Conservation (phyloP, 345 rosid genomes). For the Brassica incana region DNA sequence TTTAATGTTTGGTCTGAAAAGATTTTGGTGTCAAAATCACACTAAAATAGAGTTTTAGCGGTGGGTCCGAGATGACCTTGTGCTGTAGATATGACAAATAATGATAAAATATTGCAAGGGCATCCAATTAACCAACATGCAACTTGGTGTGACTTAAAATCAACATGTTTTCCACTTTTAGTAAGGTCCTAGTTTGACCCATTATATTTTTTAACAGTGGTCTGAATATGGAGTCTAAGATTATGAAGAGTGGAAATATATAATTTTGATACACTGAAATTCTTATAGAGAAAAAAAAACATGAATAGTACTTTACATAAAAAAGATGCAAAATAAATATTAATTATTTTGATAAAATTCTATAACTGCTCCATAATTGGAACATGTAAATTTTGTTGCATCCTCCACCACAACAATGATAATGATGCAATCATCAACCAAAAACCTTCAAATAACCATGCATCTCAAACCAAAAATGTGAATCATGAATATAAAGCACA, state of each 20-base stretch:
- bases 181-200: too few relatives aligned
- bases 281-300: background rate
- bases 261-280: background rate
- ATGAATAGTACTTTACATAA: background rate
- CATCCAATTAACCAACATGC: too few relatives aligned
- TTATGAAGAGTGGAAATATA: background rate
- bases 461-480: background rate
- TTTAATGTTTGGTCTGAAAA: too few relatives aligned
- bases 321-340: background rate
- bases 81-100: too few relatives aligned
- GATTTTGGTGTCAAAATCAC: too few relatives aligned
- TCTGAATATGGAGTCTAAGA: background rate
- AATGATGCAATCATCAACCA: background rate
- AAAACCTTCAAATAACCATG: background rate
- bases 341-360: background rate
- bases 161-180: too few relatives aligned
- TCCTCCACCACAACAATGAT: background rate
- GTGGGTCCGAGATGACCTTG: too few relatives aligned
- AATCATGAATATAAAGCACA: background rate
- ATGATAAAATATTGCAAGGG: too few relatives aligned
- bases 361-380: background rate
- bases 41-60: too few relatives aligned
- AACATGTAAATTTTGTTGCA: background rate
- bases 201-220: background rate
- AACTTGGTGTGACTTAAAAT: too few relatives aligned